Evolutionary conservation across 176 grass and related monocot species (phyloP).

Genomic region (Cenchrus purpureus): DNA sequence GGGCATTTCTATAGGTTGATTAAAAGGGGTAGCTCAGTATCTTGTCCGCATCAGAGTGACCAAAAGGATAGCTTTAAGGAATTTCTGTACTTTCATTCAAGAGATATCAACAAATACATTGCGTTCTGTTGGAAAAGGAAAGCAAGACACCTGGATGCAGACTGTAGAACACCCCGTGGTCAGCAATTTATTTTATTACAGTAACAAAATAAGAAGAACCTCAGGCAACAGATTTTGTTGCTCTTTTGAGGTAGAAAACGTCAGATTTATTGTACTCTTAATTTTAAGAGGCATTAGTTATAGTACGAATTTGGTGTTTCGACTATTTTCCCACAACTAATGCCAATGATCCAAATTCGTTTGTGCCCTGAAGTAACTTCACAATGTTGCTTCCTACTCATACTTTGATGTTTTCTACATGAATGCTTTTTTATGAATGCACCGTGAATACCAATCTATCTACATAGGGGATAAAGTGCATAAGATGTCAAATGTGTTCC

Average conservation of each 20-base stretch:
- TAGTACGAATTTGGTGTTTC: neutral
- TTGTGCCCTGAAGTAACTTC: neutral
- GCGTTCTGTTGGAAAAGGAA: neutral
- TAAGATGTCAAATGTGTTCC: neutral
- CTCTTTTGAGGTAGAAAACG: neutral
- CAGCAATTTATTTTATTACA: neutral
- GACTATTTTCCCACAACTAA: neutral
- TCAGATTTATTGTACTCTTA: neutral
- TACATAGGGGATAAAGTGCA: neutral
- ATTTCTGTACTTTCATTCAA: slow-evolving; percentile 33
- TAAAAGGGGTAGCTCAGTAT: slow-evolving; percentile 19
- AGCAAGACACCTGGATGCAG: neutral
- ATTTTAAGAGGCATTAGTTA: slow-evolving; percentile 5
- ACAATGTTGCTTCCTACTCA: neutral
- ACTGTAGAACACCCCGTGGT: slow-evolving; percentile 8
- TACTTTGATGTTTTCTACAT: neutral
- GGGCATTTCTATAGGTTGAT: neutral
- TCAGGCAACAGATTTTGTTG: neutral
- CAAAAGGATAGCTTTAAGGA: slow-evolving; percentile 19
- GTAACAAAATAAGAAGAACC: neutral
- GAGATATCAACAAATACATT: slow-evolving; percentile 42
- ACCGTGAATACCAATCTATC: neutral
- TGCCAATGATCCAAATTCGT: neutral
- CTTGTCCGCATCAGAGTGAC: neutral
- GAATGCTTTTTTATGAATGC: neutral